Base-by-base conservation (phyloP, 192 early-diverging fungal genomes). In the Podila minutissima region DNA sequence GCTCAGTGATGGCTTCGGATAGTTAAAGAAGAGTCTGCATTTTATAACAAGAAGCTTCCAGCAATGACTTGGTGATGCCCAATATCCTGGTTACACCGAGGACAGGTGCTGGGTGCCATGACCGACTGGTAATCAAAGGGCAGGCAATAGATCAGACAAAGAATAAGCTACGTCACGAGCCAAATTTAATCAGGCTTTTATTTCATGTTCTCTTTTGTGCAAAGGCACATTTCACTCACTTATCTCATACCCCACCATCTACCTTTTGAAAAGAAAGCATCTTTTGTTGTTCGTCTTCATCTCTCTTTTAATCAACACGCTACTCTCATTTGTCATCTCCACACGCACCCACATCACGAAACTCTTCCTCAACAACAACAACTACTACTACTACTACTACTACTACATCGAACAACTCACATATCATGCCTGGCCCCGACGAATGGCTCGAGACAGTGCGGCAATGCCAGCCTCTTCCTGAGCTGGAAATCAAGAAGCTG, bases 401-500 rank as follows among this genome's bases (percentile, higher is more conserved):
- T 12, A 76, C 22, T 57, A 50, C 29, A 32, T 64, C 55, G 22
- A 46, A 15, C 26, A 15, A 41, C 58, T 41, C 35, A 55, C 31
- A 37, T 32, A 88, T 71, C 66, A 92, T 90, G 88, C 84, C 88
- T 68, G 94, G 93, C 63, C 97, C 96, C 53, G 96, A 95, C 73
- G 95, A 99, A 88, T 99, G 98, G 98, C 91, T 99, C 55, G 93
- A 92, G 59, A 92, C 87, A 20, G 92, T 98, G 46, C 93, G 93
- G 72, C 92, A 94, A 89, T 97, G 98, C 85, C 93, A 97, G 82
- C 97, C 94, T 72, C 86, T 99, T 37, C 91, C 95, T 20, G 98
- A 99, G 86, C 84, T 91, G 2, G 98, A 98, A 83, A 98, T 99
- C 71, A 98, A 98, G 86, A 93, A 93, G 83, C 92, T 99, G 29